phyloP scores from a whole-genome alignment of 192 early-diverging fungal genomes.

The Paraglomus brasilianum region DNA sequence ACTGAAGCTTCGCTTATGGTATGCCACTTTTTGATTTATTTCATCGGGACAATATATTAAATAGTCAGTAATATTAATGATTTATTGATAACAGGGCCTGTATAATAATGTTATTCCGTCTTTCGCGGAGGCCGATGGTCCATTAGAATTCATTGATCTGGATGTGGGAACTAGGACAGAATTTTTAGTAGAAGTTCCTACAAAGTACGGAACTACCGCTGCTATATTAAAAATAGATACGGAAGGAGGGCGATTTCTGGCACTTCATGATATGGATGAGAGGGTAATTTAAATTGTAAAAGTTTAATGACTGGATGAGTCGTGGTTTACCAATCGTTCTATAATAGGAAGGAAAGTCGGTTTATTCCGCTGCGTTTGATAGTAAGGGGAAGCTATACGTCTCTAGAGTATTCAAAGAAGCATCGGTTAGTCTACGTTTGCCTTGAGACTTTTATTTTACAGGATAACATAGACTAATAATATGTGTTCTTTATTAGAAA shows the following conservation, averaged over 20 bases:
- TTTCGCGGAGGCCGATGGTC: constrained; percentile 16
- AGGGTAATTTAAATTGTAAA: not conserved
- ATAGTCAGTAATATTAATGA: not conserved
- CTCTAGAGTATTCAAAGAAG: no score
- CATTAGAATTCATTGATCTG: constrained; percentile 34
- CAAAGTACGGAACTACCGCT: constrained; percentile 9
- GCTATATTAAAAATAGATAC: constrained; percentile 24
- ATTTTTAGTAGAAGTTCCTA: constrained; percentile 19
- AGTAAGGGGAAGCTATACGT: not conserved
- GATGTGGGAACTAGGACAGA: constrained; percentile 21
- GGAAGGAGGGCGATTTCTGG: constrained; percentile 2
- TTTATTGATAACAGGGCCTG: constrained; percentile 4
- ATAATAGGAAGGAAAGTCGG: constrained; percentile 9
- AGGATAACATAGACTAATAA: constrained; percentile 27
- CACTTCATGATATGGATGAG: constrained; percentile 19
- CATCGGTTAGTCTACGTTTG: constrained; percentile 30
- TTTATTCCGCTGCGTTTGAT: constrained; percentile 20
- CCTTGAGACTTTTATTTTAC: constrained; percentile 31
- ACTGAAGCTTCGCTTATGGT: constrained; percentile 30
- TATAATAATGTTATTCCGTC: constrained; percentile 17
- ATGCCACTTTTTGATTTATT: not conserved
- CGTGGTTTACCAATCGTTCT: not conserved
- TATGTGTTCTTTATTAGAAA: constrained; percentile 33
- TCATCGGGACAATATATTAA: not conserved
- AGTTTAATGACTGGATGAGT: no score